Base-by-base conservation (phyloP, 192 early-diverging fungal genomes). In the Chytriomyces hyalinus region DNA sequence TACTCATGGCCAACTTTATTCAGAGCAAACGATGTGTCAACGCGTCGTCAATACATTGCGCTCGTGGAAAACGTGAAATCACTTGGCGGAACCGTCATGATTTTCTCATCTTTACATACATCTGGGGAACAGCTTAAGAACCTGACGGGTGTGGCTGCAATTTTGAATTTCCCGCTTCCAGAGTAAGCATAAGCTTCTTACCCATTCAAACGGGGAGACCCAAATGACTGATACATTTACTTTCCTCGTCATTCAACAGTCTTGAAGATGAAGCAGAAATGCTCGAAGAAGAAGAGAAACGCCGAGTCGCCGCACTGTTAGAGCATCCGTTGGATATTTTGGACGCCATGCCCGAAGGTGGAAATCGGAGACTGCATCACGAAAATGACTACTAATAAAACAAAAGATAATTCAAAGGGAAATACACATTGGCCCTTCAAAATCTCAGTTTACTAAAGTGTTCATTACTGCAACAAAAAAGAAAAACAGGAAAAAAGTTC, bases 71-170 rank as follows among this genome's bases (percentile, higher is more conserved):
- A 86, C 45, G 92, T 94, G 1, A 87, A 93, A 75, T 85, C 85
- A 8, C 80, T 81, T 6, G 94, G 92, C 24, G 96, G 94, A 11
- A 89, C 90, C 45, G 93, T 94, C 6, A 86, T 93, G 75, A 88
- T 99, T 9, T 96, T 97, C 78, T 97, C 96, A 15, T 93, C 93
- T 68, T 80, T 97, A 67, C 98, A 99, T 78, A 93, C 94, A 0
- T 95, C 95, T 0, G 98, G 98, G 68, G 98, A 99, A 84, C 95
- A 97, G 81, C 86, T 99, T 13, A 92, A 90, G 76, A 95, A 97
- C 83, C 83, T 99, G 49, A 92, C 96, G 20, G 98, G 98, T 28
- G 93, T 99, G 6, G 98, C 98, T 9, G 95, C 95, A 5, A 94
- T 96, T 60, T 84, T 97, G 50, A 92, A 89, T 65, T 99, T 97